Conservation (phyloP, 2,329 filamentous ascomycete species). For the Aspergillus sp. region DNA sequence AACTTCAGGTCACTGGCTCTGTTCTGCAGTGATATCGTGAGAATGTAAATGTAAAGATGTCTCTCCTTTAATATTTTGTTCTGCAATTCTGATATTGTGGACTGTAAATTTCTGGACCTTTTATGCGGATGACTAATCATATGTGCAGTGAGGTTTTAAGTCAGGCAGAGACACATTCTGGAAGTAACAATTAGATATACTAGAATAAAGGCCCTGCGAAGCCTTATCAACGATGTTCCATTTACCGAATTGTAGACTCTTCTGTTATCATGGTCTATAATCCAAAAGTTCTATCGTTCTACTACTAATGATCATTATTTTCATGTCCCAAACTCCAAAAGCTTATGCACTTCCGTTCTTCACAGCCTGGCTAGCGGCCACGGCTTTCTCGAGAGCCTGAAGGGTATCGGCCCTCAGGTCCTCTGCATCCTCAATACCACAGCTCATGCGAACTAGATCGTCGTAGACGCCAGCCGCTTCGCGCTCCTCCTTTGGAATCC, state of each 20-base stretch:
- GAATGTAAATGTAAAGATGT: not conserved
- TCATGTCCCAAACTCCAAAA: not conserved
- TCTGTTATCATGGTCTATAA: slow-evolving; percentile 1
- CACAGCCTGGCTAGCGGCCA: slow-evolving; percentile 54
- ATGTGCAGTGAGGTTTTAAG: not conserved
- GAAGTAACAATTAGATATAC: no score
- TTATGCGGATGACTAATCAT: slow-evolving; percentile 25
- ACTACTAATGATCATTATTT: not conserved
- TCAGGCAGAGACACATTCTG: no score
- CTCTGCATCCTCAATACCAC: slow-evolving; percentile 86
- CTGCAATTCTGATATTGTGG: not conserved
- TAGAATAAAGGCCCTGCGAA: no score
- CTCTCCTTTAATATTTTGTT: not conserved
- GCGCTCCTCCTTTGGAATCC: slow-evolving; percentile 86
- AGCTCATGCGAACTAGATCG: slow-evolving; percentile 90
- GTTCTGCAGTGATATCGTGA: not conserved
- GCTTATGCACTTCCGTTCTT: slow-evolving; percentile 42
- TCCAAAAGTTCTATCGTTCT: slow-evolving; percentile 13
- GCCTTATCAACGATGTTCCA: not conserved
- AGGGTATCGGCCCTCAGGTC: slow-evolving; percentile 83
- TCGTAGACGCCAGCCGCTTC: slow-evolving; percentile 95
- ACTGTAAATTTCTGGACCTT: slow-evolving; percentile 15
- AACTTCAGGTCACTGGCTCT: no score
- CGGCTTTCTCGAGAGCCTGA: slow-evolving; percentile 79
- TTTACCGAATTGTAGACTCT: not conserved